Base-by-base conservation (phyloP, 1,284 basidiomycete species). In the Microbotryum intermedium region DNA sequence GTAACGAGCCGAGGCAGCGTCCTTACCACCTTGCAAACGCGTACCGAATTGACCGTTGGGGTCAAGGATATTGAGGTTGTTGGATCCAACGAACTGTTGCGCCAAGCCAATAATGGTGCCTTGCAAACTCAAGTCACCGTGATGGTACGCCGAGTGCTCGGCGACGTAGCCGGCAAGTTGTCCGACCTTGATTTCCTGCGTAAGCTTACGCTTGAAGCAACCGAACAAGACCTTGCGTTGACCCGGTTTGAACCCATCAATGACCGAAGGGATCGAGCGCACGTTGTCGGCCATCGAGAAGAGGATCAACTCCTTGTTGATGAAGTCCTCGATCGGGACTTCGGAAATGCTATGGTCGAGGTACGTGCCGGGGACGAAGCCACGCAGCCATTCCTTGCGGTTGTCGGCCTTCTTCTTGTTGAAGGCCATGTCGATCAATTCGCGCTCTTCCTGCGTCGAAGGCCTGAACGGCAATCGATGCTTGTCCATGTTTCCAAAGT, bases 251-350 rank as follows among this genome's bases (percentile, higher is more conserved):
- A 99, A 79, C 42, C 95, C 95, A 73, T 98, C 95, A 6, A 87
- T 85, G 18, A 91, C 83, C 1, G 88, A 91, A 21, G 95, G 90
- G 69, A 98, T 93, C 21, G 94, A 93, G 70, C 91, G 90, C 70
- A 97, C 83, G 70, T 95, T 95, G 74, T 99, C 95, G 5, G 95
- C 95, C 91, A 98, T 97, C 3, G 94, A 98, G 82, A 98, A 99
- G 29, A 97, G 81, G 66, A 99, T 97, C 50, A 99, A 79, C 74
- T 99, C 95, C 76, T 86, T 91, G 80, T 99, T 97, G 78, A 99
- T 93, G 74, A 99, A 99, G 72, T 99, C 93, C 2, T 85, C 82
- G 72, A 87, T 88, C 0, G 90, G 84, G 60, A 99, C 88, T 71
- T 90, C 84, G 56, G 87, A 83, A 51, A 89, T 82, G 65, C 86